phyloP scores from a whole-genome alignment of 305 asterid genomes.

The Fraxinus dipetala region DNA sequence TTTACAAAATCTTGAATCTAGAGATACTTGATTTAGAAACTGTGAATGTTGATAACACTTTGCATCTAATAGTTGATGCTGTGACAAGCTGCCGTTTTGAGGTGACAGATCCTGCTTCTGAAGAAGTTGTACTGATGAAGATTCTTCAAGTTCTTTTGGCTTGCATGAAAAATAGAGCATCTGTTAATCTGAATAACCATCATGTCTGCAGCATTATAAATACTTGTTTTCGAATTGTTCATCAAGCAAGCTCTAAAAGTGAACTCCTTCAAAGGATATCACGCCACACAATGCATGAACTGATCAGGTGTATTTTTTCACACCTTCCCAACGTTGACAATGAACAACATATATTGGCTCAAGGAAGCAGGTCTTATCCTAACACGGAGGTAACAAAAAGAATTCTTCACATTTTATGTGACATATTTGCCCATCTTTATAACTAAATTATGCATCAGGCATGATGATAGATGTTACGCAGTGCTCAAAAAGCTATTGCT shows the following conservation, averaged over 20 bases:
- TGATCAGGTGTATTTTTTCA: conserved; percentile 74
- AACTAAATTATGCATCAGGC: conserved; percentile 8
- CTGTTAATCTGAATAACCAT: conserved; percentile 69
- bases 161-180: conserved; percentile 90
- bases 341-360: conserved; percentile 27
- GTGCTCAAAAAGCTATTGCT: conserved; percentile 3
- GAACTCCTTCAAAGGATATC: conserved; percentile 89
- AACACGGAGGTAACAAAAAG: conserved; percentile 49
- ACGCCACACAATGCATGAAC: conserved; percentile 94
- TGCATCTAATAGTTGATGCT: conserved; percentile 84
- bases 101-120: conserved; percentile 98
- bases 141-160: conserved; percentile 97
- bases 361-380: conserved; percentile 36
- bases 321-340: conserved; percentile 61
- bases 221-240: conserved; percentile 88
- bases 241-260: conserved; percentile 92
- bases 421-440: not conserved
- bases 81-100: conserved; percentile 99
- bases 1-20: conserved; percentile 75
- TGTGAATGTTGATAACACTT: conserved; percentile 73
- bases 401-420: conserved; percentile 15
- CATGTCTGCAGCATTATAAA: conserved; percentile 89
- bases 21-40: conserved; percentile 68
- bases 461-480: conserved; percentile 5
- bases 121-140: conserved; percentile 97